Conservation (phyloP, 225 moss, liverwort and hornwort species). For the Bryum argenteum region DNA sequence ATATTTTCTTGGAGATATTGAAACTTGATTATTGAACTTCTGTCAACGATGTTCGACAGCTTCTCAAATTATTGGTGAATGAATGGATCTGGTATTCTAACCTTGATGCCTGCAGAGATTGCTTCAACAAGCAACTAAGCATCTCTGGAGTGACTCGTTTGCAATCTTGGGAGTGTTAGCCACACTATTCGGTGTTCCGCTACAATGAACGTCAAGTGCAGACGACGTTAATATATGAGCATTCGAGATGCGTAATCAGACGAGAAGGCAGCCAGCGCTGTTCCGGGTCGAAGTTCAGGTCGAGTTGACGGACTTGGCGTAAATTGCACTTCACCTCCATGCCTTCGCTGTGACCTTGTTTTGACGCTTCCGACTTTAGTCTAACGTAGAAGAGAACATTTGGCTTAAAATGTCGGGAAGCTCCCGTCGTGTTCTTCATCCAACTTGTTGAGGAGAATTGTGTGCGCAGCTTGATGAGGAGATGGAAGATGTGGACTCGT, state of each 20-base stretch:
- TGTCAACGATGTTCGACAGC: background rate
- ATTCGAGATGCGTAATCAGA: slow-evolving; percentile 6
- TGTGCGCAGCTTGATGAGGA: slow-evolving; percentile 13
- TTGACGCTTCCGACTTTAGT: slow-evolving; percentile 13
- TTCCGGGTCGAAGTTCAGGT: slow-evolving; percentile 1
- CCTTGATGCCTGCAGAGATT: slow-evolving; percentile 10
- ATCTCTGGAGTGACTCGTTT: slow-evolving; percentile 20
- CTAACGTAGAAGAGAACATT: slow-evolving; percentile 4
- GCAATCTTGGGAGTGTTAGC: slow-evolving; percentile 11
- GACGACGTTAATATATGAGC: slow-evolving; percentile 12
- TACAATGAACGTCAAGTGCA: slow-evolving; percentile 9
- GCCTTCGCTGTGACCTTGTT: slow-evolving; percentile 15
- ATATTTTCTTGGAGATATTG: background rate
- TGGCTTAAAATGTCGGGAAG: slow-evolving; percentile 1
- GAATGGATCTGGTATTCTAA: background rate
- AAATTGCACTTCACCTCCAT: slow-evolving; percentile 17
- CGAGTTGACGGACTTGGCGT: slow-evolving; percentile 26
- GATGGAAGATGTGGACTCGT: slow-evolving; percentile 19
- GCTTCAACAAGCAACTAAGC: background rate
- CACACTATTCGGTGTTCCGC: background rate
- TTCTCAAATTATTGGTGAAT: background rate
- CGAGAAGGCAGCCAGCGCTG: background rate
- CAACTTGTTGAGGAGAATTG: background rate
- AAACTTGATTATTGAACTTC: background rate
- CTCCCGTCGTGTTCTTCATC: background rate